Conservation (phyloP, 257 asterid genomes). For the Misopates orontium region DNA sequence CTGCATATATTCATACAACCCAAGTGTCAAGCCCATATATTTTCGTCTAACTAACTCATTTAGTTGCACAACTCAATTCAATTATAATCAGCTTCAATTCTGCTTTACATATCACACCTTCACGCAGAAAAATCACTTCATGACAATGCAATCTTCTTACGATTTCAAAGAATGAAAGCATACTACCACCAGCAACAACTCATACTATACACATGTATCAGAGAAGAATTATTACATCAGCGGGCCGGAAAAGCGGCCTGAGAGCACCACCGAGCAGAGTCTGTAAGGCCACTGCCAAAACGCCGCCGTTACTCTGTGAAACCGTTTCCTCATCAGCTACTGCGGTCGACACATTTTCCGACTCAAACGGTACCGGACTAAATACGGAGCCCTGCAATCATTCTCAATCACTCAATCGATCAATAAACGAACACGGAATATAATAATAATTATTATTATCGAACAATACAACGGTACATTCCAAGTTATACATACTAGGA, state of each 20-base stretch:
- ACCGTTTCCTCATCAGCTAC: conserved; percentile 43
- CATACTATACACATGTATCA: conserved; percentile 17
- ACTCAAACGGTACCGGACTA: conserved; percentile 66
- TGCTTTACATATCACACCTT: conserved; percentile 12
- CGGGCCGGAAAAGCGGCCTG: conserved; percentile 53
- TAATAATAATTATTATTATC: not conserved
- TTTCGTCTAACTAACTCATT: conserved; percentile 15
- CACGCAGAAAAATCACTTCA: conserved; percentile 6
- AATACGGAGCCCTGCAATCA: conserved; percentile 73
- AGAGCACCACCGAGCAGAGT: conserved; percentile 55
- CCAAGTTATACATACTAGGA: conserved; percentile 45
- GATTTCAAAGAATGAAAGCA: not conserved
- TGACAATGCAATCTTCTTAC: not conserved
- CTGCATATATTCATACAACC: not conserved
- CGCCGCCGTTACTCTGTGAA: conserved; percentile 37
- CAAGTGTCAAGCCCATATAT: not conserved
- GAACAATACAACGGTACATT: too few species aligned
- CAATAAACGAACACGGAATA: not conserved
- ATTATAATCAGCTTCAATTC: conserved; percentile 1
- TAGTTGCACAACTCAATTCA: not conserved
- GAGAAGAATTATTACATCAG: conserved; percentile 57
- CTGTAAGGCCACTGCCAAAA: conserved; percentile 43
- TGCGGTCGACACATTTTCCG: conserved; percentile 35
- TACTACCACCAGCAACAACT: not conserved
- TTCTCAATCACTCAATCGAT: conserved; percentile 16